These are phyloP conservation scores for Fusarium continuum DNA, from an alignment of 2,329 filamentous ascomycete genomes.

Conservation along the genomic window DNA sequence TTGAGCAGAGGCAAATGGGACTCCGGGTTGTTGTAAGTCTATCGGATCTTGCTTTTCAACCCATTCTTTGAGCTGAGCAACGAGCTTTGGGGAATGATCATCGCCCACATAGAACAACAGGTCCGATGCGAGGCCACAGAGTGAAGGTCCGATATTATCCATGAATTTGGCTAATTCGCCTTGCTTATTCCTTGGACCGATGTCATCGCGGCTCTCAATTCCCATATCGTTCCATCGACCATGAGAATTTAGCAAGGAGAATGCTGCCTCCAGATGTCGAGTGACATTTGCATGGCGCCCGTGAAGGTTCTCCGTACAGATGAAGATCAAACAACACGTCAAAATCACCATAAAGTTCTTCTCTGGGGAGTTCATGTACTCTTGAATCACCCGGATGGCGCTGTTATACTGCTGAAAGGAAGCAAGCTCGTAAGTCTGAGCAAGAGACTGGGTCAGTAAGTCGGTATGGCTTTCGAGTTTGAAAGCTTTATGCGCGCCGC, in stretches of 20 bases:
- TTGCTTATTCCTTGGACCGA: neutral
- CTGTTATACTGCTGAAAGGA: constrained; percentile 15
- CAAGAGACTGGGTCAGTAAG: neutral
- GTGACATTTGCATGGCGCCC: neutral
- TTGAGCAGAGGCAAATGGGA: constrained; percentile 4
- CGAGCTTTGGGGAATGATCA: neutral
- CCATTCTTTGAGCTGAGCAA: neutral
- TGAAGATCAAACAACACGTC: constrained; percentile 20
- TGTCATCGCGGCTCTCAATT: neutral
- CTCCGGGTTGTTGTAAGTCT: neutral
- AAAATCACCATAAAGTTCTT: constrained; percentile 6
- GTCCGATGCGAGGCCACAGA: constrained; percentile 5
- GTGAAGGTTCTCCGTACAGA: constrained; percentile 15
- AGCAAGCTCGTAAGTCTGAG: neutral
- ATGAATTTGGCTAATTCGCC: neutral
- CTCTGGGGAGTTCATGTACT: neutral
- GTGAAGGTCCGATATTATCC: constrained; percentile 4
- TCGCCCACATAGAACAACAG: constrained; percentile 7
- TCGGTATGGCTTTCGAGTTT: constrained; percentile 7
- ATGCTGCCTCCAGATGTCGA: constrained; percentile 7
- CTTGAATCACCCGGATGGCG: neutral
- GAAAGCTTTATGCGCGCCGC: constrained; percentile 16
- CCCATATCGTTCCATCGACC: neutral
- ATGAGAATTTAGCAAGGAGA: neutral
- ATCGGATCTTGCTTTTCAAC: neutral